Base-by-base conservation (phyloP, 805 yeast species). In the Candida ponderosae region DNA sequence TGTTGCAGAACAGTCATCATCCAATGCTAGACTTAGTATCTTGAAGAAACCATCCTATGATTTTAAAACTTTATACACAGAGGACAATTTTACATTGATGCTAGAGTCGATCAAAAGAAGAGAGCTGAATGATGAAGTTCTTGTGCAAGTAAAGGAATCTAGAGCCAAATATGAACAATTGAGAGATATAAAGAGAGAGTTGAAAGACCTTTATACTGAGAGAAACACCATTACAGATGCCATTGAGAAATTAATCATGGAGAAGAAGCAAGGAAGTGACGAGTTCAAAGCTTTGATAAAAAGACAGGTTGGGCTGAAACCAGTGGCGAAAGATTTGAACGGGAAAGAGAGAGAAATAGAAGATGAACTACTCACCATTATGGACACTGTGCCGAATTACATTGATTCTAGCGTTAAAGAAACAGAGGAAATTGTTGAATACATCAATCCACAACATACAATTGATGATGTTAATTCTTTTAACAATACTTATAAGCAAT, bases 361-460 rank as follows among this genome's bases (percentile, higher is more conserved):
- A 15, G 53, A 59, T 6, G 47, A 54, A 4, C 54, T 80, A 0
- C 54, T 56, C 27, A 40, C 50, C 0, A 56, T 59, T 13, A 72
- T 74, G 1, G 76, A 72, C 9, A 53, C 63, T 0, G 57, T 84
- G n/a, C 95, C 95, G 0, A 84, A 83, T 48, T 52, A 70, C 18
- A 56, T 82, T 0, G 76, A 75, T 40, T 54, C 64, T 0, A 47
- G 68, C 0, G 85, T 76, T 0, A 60, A 62, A 2, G 43, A 53
- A 1, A 53, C 59, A 11, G 71, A 71, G 18, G 62, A 67, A 18
- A 50, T 79, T 1, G 70, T 75, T 6, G 63, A 68, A 21, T 72
- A 72, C 57, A 59, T 84, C 26, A 79, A 81, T 46, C 72, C 46
- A 14, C 51, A 29, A 31, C 44, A 45, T 0, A 37, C 54, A 2